These are phyloP conservation scores for Syzygium syzygioides DNA, from an alignment of 441 rosid species.

Conservation along the genomic window DNA sequence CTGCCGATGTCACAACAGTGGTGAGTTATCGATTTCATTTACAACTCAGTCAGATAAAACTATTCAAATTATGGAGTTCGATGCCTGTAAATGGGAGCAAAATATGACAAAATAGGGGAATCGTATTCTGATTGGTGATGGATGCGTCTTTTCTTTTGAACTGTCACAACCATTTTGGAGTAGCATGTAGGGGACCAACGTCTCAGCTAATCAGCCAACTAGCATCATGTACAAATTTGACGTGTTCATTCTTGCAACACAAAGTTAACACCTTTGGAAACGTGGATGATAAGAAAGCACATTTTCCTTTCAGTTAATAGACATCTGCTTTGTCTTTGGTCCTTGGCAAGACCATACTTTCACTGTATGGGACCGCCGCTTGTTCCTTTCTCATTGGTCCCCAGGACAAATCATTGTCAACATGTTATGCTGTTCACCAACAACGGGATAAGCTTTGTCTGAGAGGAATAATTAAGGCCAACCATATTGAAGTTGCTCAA, in stretches of 20 bases:
- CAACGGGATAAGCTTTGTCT: constrained; percentile 52
- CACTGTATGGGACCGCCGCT: constrained; percentile 29
- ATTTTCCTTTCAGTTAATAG: neutral
- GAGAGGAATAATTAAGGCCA: constrained; percentile 44
- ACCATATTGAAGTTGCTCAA: constrained; percentile 37
- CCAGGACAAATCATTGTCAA: constrained; percentile 32
- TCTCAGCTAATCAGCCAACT: neutral
- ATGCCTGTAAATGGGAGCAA: neutral
- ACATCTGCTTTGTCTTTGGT: constrained; percentile 6
- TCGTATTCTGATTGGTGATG: neutral
- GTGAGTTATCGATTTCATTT: constrained; percentile 33
- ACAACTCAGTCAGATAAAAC: neutral
- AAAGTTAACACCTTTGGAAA: neutral
- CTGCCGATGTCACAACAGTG: constrained; percentile 59
- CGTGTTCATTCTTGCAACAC: neutral
- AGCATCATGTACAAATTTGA: neutral
- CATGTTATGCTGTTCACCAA: constrained; percentile 50
- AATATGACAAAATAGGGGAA: neutral
- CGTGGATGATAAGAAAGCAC: neutral
- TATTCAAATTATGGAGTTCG: neutral
- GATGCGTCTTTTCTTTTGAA: neutral
- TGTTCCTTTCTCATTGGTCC: constrained; percentile 39
- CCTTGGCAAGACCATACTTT: constrained; percentile 17
- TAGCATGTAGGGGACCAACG: neutral
- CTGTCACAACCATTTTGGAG: neutral